Base-by-base conservation (phyloP, 2,329 filamentous ascomycete species). In the Pyrenochaeta sp. region DNA sequence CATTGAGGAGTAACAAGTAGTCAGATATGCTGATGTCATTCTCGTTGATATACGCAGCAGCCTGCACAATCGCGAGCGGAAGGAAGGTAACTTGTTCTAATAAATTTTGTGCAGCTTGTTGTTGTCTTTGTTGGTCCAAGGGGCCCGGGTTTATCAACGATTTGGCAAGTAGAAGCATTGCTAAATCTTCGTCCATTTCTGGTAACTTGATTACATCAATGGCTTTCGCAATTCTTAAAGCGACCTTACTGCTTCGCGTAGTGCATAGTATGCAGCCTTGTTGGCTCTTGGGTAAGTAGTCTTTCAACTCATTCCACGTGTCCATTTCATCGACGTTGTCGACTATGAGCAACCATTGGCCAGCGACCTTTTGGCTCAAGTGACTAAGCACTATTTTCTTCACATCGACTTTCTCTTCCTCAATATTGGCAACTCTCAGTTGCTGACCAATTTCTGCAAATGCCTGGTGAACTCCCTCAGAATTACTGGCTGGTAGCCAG, bases 11-110 rank as follows among this genome's bases (percentile, higher is more conserved):
- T 0, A 17, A 39, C 3, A 81, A 48, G 55, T 81, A 81, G 18
- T 72, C 61, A 7, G 36, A 11, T 23, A 72, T 47, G 2, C 56
- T 35, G 21, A 61, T 69, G 4, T 36, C 49, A 20, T 64, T 71
- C 18, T 18, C 58, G 30, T 75, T 77, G 14, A 82, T 64, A 41
- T 78, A 81, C 3, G 77, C 76, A 4, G n/a, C n/a, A n/a, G n/a
- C n/a, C n/a, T n/a, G n/a, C n/a, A n/a, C n/a, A n/a, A n/a, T n/a
- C n/a, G n/a, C 77, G 7, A 78, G 63, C 0, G 79, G 79, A 18
- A 82, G 72, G 51, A 63, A 75, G 0, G 64, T 67, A 10, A 82
- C 72, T 42, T 75, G 56, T 4, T 53, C 42, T n/a, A 63, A 35
- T 23, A 63, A 50, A 17, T 51, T 35, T 6, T 33, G 35, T 7